These are phyloP conservation scores for Fraxinus floribunda DNA, from an alignment of 305 asterid genomes.

Conservation along the genomic window DNA sequence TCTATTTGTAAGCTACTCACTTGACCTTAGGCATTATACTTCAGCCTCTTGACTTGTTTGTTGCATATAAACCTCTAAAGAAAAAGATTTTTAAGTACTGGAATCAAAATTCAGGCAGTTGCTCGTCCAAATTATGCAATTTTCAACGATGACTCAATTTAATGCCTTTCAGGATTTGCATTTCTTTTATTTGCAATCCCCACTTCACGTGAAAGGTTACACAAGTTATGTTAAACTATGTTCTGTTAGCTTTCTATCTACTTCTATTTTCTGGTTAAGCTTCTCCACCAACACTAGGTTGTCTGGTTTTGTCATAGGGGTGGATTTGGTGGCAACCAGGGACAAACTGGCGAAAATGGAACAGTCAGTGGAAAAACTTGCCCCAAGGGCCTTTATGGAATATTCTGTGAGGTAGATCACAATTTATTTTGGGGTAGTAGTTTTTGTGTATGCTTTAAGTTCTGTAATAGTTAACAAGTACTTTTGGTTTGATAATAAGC, in stretches of 20 bases:
- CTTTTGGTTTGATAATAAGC: not conserved
- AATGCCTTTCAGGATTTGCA: not conserved
- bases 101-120: not conserved
- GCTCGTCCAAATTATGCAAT: conserved; percentile 1
- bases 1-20: not conserved
- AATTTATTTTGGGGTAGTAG: not conserved
- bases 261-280: not conserved
- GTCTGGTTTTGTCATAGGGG: conserved; percentile 53
- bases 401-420: conserved; percentile 69
- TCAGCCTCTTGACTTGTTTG: not conserved
- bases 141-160: not conserved
- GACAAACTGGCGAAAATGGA: conserved; percentile 74
- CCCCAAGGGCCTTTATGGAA: conserved; percentile 94
- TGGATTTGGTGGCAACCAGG: conserved; percentile 74
- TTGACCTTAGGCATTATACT: not conserved
- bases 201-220: conserved; percentile 2
- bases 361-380: conserved; percentile 90
- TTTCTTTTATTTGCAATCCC: not conserved
- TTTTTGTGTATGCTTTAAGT: not conserved
- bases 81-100: conserved; percentile 1
- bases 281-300: conserved; percentile 18
- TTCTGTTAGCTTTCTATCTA: not conserved
- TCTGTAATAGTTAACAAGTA: not conserved
- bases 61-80: not conserved
- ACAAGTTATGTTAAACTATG: not conserved